Evolutionary conservation across 2,329 filamentous ascomycete genomes (phyloP).

Genomic region (Sphaerulina populicola): DNA sequence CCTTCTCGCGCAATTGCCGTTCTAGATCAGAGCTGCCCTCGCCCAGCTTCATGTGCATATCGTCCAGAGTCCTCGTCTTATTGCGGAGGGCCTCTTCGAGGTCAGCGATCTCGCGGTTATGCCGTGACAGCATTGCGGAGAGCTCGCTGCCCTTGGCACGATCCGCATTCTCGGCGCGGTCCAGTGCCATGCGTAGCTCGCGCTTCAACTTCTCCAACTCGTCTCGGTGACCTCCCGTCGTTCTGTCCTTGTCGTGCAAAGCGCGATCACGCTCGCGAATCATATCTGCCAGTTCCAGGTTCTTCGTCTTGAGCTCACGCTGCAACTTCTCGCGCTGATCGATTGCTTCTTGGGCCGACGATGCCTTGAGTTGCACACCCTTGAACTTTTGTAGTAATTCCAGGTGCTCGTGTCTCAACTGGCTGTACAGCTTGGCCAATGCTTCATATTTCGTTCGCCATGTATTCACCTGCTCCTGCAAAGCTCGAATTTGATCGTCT

Average conservation of each 20-base stretch:
- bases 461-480: constrained; percentile 95
- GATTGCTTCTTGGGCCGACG: constrained; percentile 93
- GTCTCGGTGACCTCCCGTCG: constrained; percentile 79
- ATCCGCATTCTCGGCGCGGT: constrained; percentile 85
- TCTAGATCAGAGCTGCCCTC: constrained; percentile 83
- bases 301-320: constrained; percentile 98
- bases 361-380: constrained; percentile 87
- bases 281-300: constrained; percentile 97
- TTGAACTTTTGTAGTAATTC: constrained; percentile 96
- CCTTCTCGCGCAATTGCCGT: constrained; percentile 78
- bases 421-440: constrained; percentile 91
- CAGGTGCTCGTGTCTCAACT: constrained; percentile 87
- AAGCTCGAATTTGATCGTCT: constrained; percentile 83
- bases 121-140: constrained; percentile 86
- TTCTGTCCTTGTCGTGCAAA: constrained; percentile 81
- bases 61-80: constrained; percentile 81
- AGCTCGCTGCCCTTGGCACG: constrained; percentile 90
- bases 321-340: constrained; percentile 90
- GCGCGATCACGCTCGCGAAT: constrained; percentile 92
- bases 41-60: constrained; percentile 65
- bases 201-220: constrained; percentile 91
- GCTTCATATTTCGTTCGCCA: constrained; percentile 97
- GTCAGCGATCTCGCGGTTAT: constrained; percentile 95
- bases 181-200: constrained; percentile 83
- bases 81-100: constrained; percentile 81